These are phyloP conservation scores for Claviceps pazoutovae DNA, from an alignment of 2,329 filamentous ascomycete genomes.

Conservation along the genomic window DNA sequence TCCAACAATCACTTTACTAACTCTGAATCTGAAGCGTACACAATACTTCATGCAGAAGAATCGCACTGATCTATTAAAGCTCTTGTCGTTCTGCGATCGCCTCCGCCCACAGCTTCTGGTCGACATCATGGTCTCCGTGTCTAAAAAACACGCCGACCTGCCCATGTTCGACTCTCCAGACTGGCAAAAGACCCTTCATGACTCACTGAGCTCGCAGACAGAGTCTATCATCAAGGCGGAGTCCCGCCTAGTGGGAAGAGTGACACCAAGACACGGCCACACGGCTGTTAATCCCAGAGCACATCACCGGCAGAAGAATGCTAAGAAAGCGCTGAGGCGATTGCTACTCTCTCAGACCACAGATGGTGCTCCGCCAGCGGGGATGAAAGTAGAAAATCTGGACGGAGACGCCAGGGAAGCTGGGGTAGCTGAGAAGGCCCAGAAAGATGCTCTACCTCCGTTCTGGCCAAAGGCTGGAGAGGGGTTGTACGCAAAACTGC, in stretches of 20 bases:
- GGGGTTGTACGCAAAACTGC: conserved; percentile 25
- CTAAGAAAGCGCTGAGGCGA: conserved; percentile 20
- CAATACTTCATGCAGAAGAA: conserved; percentile 25
- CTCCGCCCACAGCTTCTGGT: conserved; percentile 26
- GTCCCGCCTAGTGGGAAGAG: conserved; percentile 7
- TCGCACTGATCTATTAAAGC: conserved; percentile 24
- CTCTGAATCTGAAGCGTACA: conserved; percentile 15
- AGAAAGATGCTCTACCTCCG: conserved; percentile 20
- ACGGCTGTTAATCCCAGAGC: conserved; percentile 14
- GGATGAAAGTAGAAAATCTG: conserved; percentile 7
- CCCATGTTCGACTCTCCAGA: conserved; percentile 28
- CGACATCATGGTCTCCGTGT: conserved; percentile 28
- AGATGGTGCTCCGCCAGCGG: conserved; percentile 13
- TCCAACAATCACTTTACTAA: background rate
- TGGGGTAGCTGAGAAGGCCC: background rate
- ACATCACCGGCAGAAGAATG: conserved; percentile 18
- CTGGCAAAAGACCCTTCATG: conserved; percentile 17
- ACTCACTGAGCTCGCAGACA: conserved; percentile 4
- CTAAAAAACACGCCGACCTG: conserved; percentile 27
- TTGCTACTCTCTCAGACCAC: conserved; percentile 14
- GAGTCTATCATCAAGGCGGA: background rate
- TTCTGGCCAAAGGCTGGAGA: conserved; percentile 27
- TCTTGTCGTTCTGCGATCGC: conserved; percentile 27
- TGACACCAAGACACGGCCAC: conserved; percentile 18
- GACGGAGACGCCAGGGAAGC: background rate